Conservation (phyloP, 306 rosid species). For the Castanea sativa region DNA sequence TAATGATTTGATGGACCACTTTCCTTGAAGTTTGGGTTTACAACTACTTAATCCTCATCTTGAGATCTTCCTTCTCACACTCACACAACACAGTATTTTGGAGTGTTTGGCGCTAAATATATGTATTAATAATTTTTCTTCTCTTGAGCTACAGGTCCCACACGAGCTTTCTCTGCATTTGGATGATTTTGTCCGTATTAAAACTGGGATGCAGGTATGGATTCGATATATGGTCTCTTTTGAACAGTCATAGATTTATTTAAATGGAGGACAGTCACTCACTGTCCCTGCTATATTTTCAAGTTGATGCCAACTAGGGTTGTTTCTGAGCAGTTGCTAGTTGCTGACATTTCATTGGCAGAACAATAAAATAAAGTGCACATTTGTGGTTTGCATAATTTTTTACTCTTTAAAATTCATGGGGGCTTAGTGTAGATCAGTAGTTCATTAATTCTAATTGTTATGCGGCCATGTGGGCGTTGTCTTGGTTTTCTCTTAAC, state of each 20-base stretch:
- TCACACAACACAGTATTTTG: neutral
- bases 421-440: too few species aligned
- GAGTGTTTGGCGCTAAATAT: neutral
- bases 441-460: too few species aligned
- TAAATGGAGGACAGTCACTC: neutral
- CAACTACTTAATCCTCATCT: slow-evolving; percentile 13
- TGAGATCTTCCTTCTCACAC: neutral
- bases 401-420: too few species aligned
- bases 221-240: slow-evolving; percentile 14
- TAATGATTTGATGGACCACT: neutral
- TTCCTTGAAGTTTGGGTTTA: slow-evolving; percentile 3
- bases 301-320: neutral
- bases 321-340: slow-evolving; percentile 11
- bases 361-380: neutral
- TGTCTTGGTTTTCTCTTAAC: too few species aligned
- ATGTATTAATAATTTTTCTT: slow-evolving; percentile 12
- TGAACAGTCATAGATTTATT: neutral
- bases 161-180: slow-evolving; percentile 60
- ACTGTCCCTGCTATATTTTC: neutral
- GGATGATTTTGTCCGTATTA: slow-evolving; percentile 74
- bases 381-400: slow-evolving; percentile 1
- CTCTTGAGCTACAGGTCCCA: slow-evolving; percentile 58
- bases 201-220: slow-evolving; percentile 81
- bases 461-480: too few species aligned
- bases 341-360: neutral